Evolutionary conservation across 2,329 filamentous ascomycete species (phyloP), one percentile per base, ranked within the genome.

Genomic region (Penicillium sp.): DNA sequence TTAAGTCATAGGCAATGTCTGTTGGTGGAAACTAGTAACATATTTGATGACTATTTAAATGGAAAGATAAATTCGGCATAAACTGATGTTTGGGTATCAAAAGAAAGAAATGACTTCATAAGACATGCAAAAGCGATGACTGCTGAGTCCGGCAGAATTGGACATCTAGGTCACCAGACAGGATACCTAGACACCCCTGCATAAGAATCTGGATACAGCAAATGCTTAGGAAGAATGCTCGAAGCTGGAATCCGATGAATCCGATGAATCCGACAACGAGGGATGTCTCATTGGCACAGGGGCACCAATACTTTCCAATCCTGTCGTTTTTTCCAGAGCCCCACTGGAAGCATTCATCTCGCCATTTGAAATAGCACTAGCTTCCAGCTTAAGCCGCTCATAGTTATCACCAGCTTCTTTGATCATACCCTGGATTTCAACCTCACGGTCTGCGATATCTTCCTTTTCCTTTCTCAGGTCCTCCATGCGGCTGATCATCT

Each of bases 371-470:
- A 60, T 62, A 34, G 68, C 53, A 2, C 70, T 74, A 16, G 72
- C 74, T 58, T 78, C 75, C 16, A 67, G 73, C 51, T 81, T 80
- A 53, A 87, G 66, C 50, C 78, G 79, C 63, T 86, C 81, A 67
- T 88, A 90, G 59, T 84, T 81, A 56, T 89, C 85, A 0, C 90
- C 91, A 0, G 91, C 90, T 69, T 94, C 87, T 68, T 91, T 87
- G 48, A 97, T 76, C 51, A 95, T 76, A 18, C 81, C 80, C 72
- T 97, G 92, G 0, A 97, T 88, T 70, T 94, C 89, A 5, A 79
- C 81, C 72, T 96, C 89, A 54, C 91, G 80, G 58, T 81, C 78
- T 4, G 81, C 74, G 39, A 96, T 83, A 29, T 88, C 83, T 3
- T 79, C 76, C 66, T 87, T 89, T 68, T 95, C 90, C 55, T 78